phyloP scores from a whole-genome alignment of 768 basidiomycete genomes.

The Russula foetens region DNA sequence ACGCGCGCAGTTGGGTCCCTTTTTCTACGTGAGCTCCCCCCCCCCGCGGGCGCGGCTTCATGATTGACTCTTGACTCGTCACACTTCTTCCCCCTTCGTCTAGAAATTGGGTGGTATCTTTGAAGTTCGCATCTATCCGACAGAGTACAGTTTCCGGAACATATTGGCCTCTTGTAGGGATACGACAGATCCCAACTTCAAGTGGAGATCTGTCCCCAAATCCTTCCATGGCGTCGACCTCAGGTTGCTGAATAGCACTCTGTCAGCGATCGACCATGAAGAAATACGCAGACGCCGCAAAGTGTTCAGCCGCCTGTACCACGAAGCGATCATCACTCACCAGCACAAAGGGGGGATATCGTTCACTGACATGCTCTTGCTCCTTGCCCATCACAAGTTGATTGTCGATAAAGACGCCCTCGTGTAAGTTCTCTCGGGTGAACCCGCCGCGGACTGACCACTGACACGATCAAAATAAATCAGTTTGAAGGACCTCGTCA shows the following conservation, averaged over 20 bases:
- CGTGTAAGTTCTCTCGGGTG: conserved; percentile 45
- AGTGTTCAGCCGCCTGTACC: conserved; percentile 69
- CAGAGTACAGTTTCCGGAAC: conserved; percentile 51
- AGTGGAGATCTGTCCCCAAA: conserved; percentile 25
- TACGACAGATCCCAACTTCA: conserved; percentile 29
- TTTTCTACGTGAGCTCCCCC: conserved; percentile 64
- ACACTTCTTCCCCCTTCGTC: not conserved
- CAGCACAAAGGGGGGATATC: conserved; percentile 74
- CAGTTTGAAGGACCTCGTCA: conserved; percentile 77
- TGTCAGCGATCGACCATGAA: conserved; percentile 58
- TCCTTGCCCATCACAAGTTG: conserved; percentile 87
- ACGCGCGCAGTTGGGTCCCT: conserved; percentile 59
- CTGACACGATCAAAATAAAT: not conserved
- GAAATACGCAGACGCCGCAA: conserved; percentile 58
- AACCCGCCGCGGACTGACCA: not conserved
- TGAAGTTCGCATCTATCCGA: conserved; percentile 79
- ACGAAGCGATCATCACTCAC: conserved; percentile 75
- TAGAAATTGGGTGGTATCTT: conserved; percentile 83
- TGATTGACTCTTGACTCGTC: not conserved
- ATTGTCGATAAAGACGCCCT: conserved; percentile 86
- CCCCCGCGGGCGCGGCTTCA: no score
- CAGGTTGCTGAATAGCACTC: conserved; percentile 44
- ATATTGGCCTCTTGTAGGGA: conserved; percentile 47
- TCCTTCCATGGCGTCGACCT: conserved; percentile 53
- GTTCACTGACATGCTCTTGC: conserved; percentile 80